A percentile compares a stretch with the other conserved stretches of the same genome.
Evolutionary conservation across 2,329 filamentous ascomycete genomes (phyloP).

Genomic region (Apiospora aurea): DNA sequence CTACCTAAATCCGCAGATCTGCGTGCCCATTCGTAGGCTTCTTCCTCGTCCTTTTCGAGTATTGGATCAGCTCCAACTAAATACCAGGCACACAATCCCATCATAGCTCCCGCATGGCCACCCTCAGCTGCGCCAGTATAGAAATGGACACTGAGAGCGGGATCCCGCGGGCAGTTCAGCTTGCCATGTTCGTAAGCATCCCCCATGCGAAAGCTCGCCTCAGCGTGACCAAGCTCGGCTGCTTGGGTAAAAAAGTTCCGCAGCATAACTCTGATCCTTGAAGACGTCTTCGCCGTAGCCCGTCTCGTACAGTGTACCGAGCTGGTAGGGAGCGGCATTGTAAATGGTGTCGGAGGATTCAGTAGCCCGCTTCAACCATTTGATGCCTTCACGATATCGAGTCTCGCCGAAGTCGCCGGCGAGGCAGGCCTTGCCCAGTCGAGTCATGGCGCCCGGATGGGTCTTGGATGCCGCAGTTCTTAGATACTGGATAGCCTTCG

Average conservation of each 20-base stretch:
- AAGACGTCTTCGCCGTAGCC: constrained; percentile 97
- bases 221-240: constrained; percentile 86
- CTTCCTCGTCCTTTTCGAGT: constrained; percentile 91
- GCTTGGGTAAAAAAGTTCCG: constrained; percentile 95
- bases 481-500: constrained; percentile 93
- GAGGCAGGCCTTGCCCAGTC: constrained; percentile 89
- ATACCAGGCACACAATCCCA: constrained; percentile 99
- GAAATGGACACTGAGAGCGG: constrained; percentile 93
- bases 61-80: constrained; percentile 93
- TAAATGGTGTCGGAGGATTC: constrained; percentile 92
- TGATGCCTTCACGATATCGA: constrained; percentile 88
- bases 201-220: constrained; percentile 89
- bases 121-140: constrained; percentile 91
- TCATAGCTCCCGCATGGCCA: constrained; percentile 89
- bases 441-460: constrained; percentile 93
- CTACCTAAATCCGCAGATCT: constrained; percentile 85
- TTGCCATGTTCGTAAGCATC: constrained; percentile 95
- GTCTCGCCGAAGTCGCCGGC: constrained; percentile 88
- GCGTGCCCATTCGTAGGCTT: constrained; percentile 95
- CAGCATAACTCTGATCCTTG: constrained; percentile 87
- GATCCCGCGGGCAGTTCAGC: constrained; percentile 86
- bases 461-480: constrained; percentile 90
- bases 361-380: constrained; percentile 93
- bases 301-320: constrained; percentile 86
- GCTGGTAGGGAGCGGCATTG: constrained; percentile 89